These are phyloP conservation scores for Polymyxa betae DNA, from an alignment of 208 protist species.

Conservation along the genomic window DNA sequence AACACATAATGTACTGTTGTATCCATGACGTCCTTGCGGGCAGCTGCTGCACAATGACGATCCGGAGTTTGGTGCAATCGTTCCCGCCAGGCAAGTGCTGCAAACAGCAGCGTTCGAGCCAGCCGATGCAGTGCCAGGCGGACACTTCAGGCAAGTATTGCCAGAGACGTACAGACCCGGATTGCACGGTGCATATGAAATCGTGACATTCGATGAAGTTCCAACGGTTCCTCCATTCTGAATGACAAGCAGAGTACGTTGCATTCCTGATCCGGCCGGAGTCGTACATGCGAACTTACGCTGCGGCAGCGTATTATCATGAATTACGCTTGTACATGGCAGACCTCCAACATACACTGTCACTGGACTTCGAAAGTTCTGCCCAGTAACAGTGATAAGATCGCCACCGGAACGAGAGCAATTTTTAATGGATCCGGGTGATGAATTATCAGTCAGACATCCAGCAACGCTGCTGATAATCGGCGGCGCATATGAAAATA, in stretches of 20 bases:
- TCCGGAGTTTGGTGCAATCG: not conserved
- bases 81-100: not conserved
- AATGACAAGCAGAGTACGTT: not conserved
- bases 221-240: conserved; percentile 15
- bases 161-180: not conserved
- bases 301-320: not conserved
- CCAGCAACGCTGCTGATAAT: not conserved
- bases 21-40: not conserved
- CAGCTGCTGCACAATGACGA: not conserved
- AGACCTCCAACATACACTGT: conserved; percentile 42
- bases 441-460: not conserved
- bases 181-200: conserved; percentile 18
- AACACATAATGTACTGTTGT: not conserved
- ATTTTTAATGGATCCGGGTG: not conserved
- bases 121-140: not conserved
- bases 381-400: not conserved
- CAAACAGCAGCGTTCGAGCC: not conserved
- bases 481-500: conserved; percentile 24
- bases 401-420: conserved; percentile 34
- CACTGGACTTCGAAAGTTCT: not conserved
- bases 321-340: not conserved
- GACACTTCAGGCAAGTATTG: not conserved
- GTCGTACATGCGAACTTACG: not conserved
- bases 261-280: conserved; percentile 14
- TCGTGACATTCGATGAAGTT: not conserved